These are phyloP conservation scores for Cyberlindnera veronae DNA, from an alignment of 805 yeast genomes.

Conservation along the genomic window DNA sequence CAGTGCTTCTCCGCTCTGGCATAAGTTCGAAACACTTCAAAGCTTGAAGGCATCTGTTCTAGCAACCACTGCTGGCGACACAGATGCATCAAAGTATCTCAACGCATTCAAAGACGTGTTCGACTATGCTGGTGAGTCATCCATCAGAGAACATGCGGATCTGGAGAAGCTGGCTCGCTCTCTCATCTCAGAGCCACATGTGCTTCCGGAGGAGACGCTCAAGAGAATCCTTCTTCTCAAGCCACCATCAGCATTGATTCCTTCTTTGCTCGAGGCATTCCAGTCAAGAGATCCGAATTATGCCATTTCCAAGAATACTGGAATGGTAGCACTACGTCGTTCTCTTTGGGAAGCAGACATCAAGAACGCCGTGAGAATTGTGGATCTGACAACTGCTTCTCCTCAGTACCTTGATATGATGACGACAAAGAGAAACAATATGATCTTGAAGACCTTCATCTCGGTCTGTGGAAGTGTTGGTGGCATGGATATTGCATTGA, in stretches of 20 bases:
- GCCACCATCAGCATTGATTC: constrained; percentile 11
- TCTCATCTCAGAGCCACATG: constrained; percentile 6
- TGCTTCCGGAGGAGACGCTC: constrained; percentile 3
- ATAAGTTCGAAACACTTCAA: constrained; percentile 2
- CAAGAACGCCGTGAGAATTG: constrained; percentile 46
- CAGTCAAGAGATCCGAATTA: constrained; percentile 2
- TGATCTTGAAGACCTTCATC: constrained; percentile 32
- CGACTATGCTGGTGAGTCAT: constrained; percentile 6
- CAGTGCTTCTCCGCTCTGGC: no score
- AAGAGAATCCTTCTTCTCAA: constrained; percentile 1
- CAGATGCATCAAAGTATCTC: background rate
- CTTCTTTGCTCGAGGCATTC: constrained; percentile 7
- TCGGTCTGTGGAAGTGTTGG: constrained; percentile 36
- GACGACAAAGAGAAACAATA: constrained; percentile 32
- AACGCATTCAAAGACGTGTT: constrained; percentile 9
- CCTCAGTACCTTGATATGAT: constrained; percentile 41
- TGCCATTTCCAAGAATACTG: constrained; percentile 3
- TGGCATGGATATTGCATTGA: constrained; percentile 45
- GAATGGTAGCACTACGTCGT: constrained; percentile 10
- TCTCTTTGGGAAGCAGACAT: constrained; percentile 17
- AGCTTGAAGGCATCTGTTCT: constrained; percentile 4
- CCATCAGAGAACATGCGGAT: background rate
- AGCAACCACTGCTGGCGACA: background rate
- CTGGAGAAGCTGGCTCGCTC: background rate
- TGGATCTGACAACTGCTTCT: constrained; percentile 61